Percentiles rank a stretch among this genome's conserved stretches.
Evolutionary conservation across 768 basidiomycete species (phyloP).

Genomic region (Calocybe gangraenosa): DNA sequence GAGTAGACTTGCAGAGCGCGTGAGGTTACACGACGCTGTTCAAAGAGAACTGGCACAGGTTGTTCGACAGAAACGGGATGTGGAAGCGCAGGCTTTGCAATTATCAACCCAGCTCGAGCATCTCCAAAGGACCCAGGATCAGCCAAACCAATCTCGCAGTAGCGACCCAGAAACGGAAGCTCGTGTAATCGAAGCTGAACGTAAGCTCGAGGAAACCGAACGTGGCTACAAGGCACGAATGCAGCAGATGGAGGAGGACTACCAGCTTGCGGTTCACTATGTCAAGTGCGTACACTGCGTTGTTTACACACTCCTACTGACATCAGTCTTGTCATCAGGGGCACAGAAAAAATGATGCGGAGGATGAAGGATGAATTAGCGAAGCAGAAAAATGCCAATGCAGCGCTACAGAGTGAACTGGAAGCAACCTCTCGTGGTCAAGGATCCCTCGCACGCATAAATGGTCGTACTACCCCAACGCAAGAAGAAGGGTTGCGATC

Average conservation of each 20-base stretch:
- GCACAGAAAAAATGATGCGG: slow-evolving; percentile 97
- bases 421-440: slow-evolving; percentile 63
- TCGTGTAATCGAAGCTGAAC: slow-evolving; percentile 64
- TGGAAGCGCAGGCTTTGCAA: slow-evolving; percentile 62
- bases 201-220: slow-evolving; percentile 76
- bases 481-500: slow-evolving; percentile 68
- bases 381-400: slow-evolving; percentile 83
- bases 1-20: slow-evolving; percentile 67
- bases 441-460: slow-evolving; percentile 47
- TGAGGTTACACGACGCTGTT: slow-evolving; percentile 65
- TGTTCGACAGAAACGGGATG: slow-evolving; percentile 66
- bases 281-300: slow-evolving; percentile 68
- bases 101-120: slow-evolving; percentile 67
- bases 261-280: slow-evolving; percentile 94
- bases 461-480: slow-evolving; percentile 76
- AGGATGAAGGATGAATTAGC: slow-evolving; percentile 93
- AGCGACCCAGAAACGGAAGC: slow-evolving; percentile 26
- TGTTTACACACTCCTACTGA: slow-evolving; percentile 9
- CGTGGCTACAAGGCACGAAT: slow-evolving; percentile 73
- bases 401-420: slow-evolving; percentile 79
- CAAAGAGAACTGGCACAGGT: slow-evolving; percentile 72
- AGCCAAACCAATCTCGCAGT: slow-evolving; percentile 42
- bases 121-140: slow-evolving; percentile 55
- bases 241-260: slow-evolving; percentile 91
- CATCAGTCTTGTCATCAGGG: slow-evolving; percentile 42